Conservation (phyloP, 345 rosid genomes). For the Rubroshorea leprosula region DNA sequence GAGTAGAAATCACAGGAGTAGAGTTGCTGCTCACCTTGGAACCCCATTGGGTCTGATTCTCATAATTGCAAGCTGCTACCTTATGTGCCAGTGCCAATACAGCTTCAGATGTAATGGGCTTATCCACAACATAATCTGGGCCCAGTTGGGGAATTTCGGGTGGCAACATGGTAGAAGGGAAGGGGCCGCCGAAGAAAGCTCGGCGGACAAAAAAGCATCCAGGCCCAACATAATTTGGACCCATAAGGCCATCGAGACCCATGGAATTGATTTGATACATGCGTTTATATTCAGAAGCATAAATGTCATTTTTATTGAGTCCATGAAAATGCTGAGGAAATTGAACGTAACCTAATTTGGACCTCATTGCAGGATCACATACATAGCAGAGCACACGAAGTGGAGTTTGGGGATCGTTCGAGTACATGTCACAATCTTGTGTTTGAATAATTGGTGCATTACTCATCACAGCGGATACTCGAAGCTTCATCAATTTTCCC, state of each 20-base stretch:
- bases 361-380: conserved; percentile 28
- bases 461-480: conserved; percentile 65
- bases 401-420: conserved; percentile 60
- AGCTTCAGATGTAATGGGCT: conserved; percentile 26
- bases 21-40: conserved; percentile 32
- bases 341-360: conserved; percentile 42
- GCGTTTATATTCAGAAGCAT: conserved; percentile 39
- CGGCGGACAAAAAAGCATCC: conserved; percentile 61
- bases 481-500: conserved; percentile 38
- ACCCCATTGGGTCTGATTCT: conserved; percentile 66
- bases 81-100: conserved; percentile 38
- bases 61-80: conserved; percentile 53
- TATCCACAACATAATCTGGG: conserved; percentile 18
- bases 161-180: neutral
- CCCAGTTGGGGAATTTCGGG: conserved; percentile 36
- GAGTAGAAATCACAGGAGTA: too few relatives aligned
- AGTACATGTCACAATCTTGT: conserved; percentile 76
- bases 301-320: conserved; percentile 51
- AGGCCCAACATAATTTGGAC: conserved; percentile 49
- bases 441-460: conserved; percentile 65
- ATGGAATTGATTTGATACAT: conserved; percentile 32
- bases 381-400: conserved; percentile 49
- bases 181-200: conserved; percentile 58
- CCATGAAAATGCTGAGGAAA: conserved; percentile 67
- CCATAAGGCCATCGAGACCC: conserved; percentile 51